Conservation (phyloP, 108 stramenopile genomes). For the Cylindrotheca closterium region DNA sequence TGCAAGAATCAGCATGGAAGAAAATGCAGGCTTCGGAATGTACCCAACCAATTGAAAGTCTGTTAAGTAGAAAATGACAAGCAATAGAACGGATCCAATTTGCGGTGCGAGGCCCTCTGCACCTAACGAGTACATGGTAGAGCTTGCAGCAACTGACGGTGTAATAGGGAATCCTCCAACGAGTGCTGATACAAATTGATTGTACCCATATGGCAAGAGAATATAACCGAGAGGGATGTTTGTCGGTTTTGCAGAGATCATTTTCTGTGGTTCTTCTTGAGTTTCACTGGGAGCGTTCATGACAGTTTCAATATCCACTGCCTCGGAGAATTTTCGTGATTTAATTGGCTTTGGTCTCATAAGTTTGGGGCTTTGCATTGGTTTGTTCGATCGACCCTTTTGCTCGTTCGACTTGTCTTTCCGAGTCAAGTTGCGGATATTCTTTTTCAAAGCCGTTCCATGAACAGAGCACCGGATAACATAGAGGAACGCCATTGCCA, state of each 20-base stretch:
- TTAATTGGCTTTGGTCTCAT: conserved; percentile 4
- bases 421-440: conserved; percentile 30
- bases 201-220: conserved; percentile 48
- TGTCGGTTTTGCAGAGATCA: conserved; percentile 21
- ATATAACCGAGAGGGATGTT: conserved; percentile 26
- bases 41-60: conserved; percentile 61
- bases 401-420: not conserved
- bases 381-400: not conserved
- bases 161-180: conserved; percentile 59
- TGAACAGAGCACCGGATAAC: conserved; percentile 37
- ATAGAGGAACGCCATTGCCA: conserved; percentile 49
- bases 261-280: not conserved
- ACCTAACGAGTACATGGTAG: conserved; percentile 40
- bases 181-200: conserved; percentile 38
- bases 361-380: not conserved
- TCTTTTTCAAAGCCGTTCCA: conserved; percentile 56
- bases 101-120: conserved; percentile 59
- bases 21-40: conserved; percentile 79
- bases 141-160: conserved; percentile 44
- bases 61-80: conserved; percentile 51
- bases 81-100: conserved; percentile 44
- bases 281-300: not conserved
- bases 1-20: conserved; percentile 64
- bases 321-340: conserved; percentile 29
- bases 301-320: conserved; percentile 32